Conservation (phyloP, 805 yeast genomes). For the Candida mattraensis region DNA sequence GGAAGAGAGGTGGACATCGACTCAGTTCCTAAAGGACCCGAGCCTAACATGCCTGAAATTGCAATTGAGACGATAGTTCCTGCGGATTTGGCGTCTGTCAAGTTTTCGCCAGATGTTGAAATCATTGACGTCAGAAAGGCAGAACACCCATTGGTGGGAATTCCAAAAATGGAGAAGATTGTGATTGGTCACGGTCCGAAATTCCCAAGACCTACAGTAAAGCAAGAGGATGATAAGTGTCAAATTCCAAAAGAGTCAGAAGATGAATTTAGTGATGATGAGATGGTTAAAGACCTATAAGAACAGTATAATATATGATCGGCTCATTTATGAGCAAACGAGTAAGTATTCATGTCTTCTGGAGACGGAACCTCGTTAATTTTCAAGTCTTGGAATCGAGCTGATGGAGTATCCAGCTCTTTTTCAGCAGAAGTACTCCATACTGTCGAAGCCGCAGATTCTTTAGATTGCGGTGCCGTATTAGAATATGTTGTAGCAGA, state of each 20-base stretch:
- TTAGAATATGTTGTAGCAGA: slow-evolving; percentile 1
- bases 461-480: slow-evolving; percentile 3
- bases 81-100: slow-evolving; percentile 46
- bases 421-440: slow-evolving; percentile 1
- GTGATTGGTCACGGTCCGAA: no score
- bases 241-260: slow-evolving; percentile 8
- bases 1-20: slow-evolving; percentile 52
- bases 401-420: neutral
- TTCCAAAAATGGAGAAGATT: slow-evolving; percentile 25
- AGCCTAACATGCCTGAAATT: slow-evolving; percentile 68
- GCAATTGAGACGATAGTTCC: slow-evolving; percentile 67
- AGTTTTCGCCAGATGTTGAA: slow-evolving; percentile 61
- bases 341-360: neutral
- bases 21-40: slow-evolving; percentile 68
- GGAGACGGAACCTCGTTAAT: no score
- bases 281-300: slow-evolving; percentile 11
- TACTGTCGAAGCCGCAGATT: slow-evolving; percentile 7
- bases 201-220: no score
- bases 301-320: neutral
- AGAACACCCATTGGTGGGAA: slow-evolving; percentile 16
- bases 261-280: slow-evolving; percentile 27
- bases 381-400: neutral
- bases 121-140: slow-evolving; percentile 43
- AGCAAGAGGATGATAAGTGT: slow-evolving; percentile 1
- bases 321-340: slow-evolving; percentile 1